Evolutionary conservation across 208 protist genomes (phyloP), one percentile per base, ranked within the genome.

Genomic region (Porcisia hertigi): DNA sequence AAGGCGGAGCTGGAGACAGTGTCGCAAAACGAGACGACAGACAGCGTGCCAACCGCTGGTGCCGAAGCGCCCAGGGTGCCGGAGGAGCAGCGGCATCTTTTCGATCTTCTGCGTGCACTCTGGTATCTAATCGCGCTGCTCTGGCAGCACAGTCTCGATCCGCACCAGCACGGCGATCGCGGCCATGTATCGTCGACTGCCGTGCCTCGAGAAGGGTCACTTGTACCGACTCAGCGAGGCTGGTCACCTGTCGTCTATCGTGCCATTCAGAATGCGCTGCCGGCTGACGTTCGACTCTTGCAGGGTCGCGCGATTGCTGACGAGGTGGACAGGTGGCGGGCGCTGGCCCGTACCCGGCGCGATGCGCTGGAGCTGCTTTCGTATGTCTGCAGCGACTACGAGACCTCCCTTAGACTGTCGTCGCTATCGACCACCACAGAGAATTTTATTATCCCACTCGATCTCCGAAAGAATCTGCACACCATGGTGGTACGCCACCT

Each of bases 241-340:
- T 94, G 81, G 80, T 87, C 79, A 20, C 88, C 85, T 43, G 73
- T 69, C 36, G 84, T 87, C 16, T 96, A 96, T 52, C 80, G 88
- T 14, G 85, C 86, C 20, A 70, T 82, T 20, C 67, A 80, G 9
- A 78, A 80, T 11, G 83, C 83, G 8, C 76, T 92, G 11, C 88
- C 89, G 12, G 77, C 77, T 18, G 79, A 78, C 34, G 49, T 87
- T 55, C 80, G 79, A 7, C 67, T 85, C 45, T 73, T 83, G 43
- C 45, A 76, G 1, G 84, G 87, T 2, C 77, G 77, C 41, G 63
- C 69, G 2, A 71, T 90, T 9, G 86, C 84, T 20, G 69, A 77
- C 9, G 73, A 81, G 58, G 76, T 91, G 59, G 82, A 88, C 34
- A 63, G 59, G 47, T 96, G 87, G 92, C 80, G 76, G 16, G 62